A percentile compares a stretch with the other conserved stretches of the same genome.
Evolutionary conservation across 352 stramenopile species (phyloP).

Genomic region (Phytophthora tubulina): DNA sequence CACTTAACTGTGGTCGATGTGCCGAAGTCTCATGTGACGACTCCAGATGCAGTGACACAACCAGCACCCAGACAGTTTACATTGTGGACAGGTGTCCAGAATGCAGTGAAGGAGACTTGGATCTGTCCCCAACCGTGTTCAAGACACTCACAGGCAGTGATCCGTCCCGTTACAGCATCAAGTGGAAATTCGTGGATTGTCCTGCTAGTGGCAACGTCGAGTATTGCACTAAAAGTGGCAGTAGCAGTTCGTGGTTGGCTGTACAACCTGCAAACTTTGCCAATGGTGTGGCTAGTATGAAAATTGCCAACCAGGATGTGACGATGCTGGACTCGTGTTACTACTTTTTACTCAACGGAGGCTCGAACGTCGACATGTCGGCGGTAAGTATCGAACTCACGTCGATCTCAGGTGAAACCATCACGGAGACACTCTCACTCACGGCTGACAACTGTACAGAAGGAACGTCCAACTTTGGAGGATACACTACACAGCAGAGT

Average conservation of each 20-base stretch:
- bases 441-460: conserved; percentile 47
- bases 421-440: conserved; percentile 64
- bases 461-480: conserved; percentile 39
- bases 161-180: conserved; percentile 46
- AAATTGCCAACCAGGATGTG: conserved; percentile 56
- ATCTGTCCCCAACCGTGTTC: conserved; percentile 54
- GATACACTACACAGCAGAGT: conserved; percentile 12
- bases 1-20: conserved; percentile 68
- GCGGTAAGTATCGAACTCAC: conserved; percentile 54
- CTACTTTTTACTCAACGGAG: conserved; percentile 57
- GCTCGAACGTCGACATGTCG: conserved; percentile 37
- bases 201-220: conserved; percentile 49
- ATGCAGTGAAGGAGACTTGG: conserved; percentile 61
- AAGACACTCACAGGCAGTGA: conserved; percentile 50
- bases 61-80: conserved; percentile 51
- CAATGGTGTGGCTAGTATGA: conserved; percentile 41
- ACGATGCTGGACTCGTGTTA: conserved; percentile 65
- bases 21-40: conserved; percentile 69
- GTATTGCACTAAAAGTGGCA: conserved; percentile 54
- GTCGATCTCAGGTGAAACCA: conserved; percentile 53
- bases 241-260: conserved; percentile 51
- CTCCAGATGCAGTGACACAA: conserved; percentile 49
- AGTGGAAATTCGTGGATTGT: conserved; percentile 61
- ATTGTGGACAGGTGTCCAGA: conserved; percentile 74
- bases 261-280: conserved; percentile 52